These are phyloP conservation scores for Spiromastix sp. DNA, from an alignment of 2,329 filamentous ascomycete genomes.

Conservation along the genomic window DNA sequence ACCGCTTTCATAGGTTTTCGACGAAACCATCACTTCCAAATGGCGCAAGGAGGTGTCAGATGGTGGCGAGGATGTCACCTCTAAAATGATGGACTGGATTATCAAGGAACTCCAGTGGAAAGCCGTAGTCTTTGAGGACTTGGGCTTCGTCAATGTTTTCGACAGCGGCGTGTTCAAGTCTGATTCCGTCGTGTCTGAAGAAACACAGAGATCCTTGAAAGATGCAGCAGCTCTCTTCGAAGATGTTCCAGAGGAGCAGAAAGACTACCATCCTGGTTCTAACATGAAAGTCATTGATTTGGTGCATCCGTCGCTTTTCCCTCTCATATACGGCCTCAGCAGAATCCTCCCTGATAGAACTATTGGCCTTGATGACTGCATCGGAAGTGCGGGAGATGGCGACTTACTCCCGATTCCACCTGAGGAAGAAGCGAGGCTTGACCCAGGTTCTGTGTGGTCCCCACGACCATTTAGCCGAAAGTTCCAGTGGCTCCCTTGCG, in stretches of 20 bases:
- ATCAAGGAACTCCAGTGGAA: conserved; percentile 42
- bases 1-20: conserved; percentile 17
- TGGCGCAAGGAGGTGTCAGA: conserved; percentile 23
- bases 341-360: conserved; percentile 13
- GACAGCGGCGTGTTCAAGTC: conserved; percentile 44
- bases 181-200: conserved; percentile 35
- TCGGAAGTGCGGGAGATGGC: conserved; percentile 10
- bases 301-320: conserved; percentile 49
- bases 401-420: conserved; percentile 8
- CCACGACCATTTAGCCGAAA: conserved; percentile 12
- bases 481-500: conserved; percentile 37
- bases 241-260: conserved; percentile 38
- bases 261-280: conserved; percentile 55
- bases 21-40: conserved; percentile 23
- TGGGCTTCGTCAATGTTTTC: conserved; percentile 32
- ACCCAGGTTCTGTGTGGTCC: not conserved
- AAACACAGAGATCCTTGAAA: conserved; percentile 34
- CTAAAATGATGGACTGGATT: conserved; percentile 28
- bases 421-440: not conserved
- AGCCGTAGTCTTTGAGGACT: conserved; percentile 28
- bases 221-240: conserved; percentile 41
- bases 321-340: conserved; percentile 22
- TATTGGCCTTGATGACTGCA: conserved; percentile 17
- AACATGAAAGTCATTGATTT: conserved; percentile 51
- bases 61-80: conserved; percentile 18